Conservation (phyloP, 1,139 yeast genomes). For the Meyerozyma athensensis region DNA sequence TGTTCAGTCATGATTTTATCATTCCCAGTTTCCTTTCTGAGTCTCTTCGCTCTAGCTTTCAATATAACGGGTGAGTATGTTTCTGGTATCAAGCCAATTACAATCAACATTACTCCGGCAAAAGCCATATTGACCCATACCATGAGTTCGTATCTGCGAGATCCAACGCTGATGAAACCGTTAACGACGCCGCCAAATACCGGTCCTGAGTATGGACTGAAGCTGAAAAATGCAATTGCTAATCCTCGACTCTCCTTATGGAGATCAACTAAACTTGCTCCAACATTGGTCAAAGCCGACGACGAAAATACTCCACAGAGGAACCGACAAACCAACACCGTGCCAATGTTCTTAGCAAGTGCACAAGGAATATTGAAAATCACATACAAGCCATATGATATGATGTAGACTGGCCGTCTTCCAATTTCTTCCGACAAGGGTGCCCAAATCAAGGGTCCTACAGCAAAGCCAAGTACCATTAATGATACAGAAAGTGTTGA, state of each 20-base stretch:
- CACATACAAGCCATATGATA: slow-evolving; percentile 68
- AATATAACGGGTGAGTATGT: slow-evolving; percentile 87
- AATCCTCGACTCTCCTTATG: slow-evolving; percentile 76
- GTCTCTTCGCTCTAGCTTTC: slow-evolving; percentile 60
- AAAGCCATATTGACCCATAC: slow-evolving; percentile 92
- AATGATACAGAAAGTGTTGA: slow-evolving; percentile 75
- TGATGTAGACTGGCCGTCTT: slow-evolving; percentile 75
- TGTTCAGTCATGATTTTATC: slow-evolving; percentile 85
- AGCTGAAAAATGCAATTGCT: slow-evolving; percentile 87
- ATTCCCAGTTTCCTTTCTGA: slow-evolving; percentile 80
- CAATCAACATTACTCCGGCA: slow-evolving; percentile 77
- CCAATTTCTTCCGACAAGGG: slow-evolving; percentile 86
- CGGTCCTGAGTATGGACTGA: slow-evolving; percentile 92
- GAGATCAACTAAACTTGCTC: slow-evolving; percentile 88
- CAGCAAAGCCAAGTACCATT: slow-evolving; percentile 84
- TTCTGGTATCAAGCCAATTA: slow-evolving; percentile 66
- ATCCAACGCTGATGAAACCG: slow-evolving; percentile 73
- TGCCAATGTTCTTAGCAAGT: slow-evolving; percentile 75
- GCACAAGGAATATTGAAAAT: slow-evolving; percentile 90
- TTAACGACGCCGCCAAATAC: slow-evolving; percentile 86
- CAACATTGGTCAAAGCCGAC: slow-evolving; percentile 81
- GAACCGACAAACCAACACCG: slow-evolving; percentile 75
- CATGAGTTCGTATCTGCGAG: slow-evolving; percentile 63
- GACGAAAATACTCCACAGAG: slow-evolving; percentile 83
- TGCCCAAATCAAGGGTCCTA: slow-evolving; percentile 89